Evolutionary conservation across 2,329 filamentous ascomycete genomes (phyloP).

Genomic region (Trichoderma gracile): DNA sequence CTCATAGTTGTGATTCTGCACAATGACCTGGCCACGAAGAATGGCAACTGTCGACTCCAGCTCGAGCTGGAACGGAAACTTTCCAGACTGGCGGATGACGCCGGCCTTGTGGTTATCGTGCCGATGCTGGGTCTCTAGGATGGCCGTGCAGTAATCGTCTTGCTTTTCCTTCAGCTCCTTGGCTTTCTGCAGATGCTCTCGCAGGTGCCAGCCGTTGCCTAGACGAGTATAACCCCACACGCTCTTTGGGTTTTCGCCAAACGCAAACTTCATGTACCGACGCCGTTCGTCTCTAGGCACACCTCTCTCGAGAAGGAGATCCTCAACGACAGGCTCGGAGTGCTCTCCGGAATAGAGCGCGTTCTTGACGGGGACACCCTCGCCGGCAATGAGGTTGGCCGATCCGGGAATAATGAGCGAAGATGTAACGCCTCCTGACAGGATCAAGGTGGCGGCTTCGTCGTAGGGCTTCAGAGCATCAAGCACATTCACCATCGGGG

Average conservation of each 20-base stretch:
- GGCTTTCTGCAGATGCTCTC: slow-evolving; percentile 36
- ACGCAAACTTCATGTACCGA: slow-evolving; percentile 49
- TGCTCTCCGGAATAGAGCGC: slow-evolving; percentile 37
- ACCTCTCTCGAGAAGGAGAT: slow-evolving; percentile 45
- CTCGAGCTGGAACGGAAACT: slow-evolving; percentile 40
- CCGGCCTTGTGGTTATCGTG: background rate
- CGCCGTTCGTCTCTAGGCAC: slow-evolving; percentile 36
- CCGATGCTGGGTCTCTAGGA: background rate
- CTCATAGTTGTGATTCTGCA: slow-evolving; percentile 50
- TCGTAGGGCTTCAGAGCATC: slow-evolving; percentile 48
- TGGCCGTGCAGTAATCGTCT: slow-evolving; percentile 23
- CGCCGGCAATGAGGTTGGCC: slow-evolving; percentile 49
- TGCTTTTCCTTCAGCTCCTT: slow-evolving; percentile 25
- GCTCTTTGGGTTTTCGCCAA: slow-evolving; percentile 47
- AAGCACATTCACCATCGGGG: slow-evolving; percentile 15
- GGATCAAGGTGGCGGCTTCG: slow-evolving; percentile 40
- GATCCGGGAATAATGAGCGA: slow-evolving; percentile 49
- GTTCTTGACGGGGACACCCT: slow-evolving; percentile 47
- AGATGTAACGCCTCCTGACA: slow-evolving; percentile 48
- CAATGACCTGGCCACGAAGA: slow-evolving; percentile 43
- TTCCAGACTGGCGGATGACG: slow-evolving; percentile 12
- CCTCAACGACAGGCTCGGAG: slow-evolving; percentile 44
- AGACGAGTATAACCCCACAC: slow-evolving; percentile 44
- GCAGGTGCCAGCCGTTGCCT: slow-evolving; percentile 43
- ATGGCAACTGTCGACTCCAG: slow-evolving; percentile 45